Conservation (phyloP, 2,329 filamentous ascomycete genomes). For the Paecilomyces fulvus region DNA sequence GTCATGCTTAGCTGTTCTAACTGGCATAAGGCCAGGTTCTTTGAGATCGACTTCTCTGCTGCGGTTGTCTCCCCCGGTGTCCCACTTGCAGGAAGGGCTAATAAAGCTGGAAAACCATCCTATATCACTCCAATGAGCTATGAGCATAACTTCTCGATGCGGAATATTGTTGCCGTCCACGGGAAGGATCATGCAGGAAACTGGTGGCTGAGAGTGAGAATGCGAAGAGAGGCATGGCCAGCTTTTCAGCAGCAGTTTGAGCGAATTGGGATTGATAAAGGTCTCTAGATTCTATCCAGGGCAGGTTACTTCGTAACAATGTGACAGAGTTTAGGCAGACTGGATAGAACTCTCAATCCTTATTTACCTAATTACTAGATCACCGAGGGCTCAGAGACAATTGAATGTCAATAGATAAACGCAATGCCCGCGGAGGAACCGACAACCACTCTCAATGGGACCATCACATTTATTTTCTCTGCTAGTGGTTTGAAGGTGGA, state of each 20-base stretch:
- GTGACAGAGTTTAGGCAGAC: too few species aligned
- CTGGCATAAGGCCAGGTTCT: conserved; percentile 31
- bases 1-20: conserved; percentile 32
- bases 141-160: conserved; percentile 3
- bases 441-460: too few species aligned
- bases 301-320: too few species aligned
- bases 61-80: conserved; percentile 7
- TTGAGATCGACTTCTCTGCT: conserved; percentile 29
- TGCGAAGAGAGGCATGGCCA: conserved; percentile 14
- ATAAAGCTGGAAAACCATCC: conserved; percentile 4
- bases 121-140: conserved; percentile 1
- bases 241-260: conserved; percentile 9
- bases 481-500: too few species aligned
- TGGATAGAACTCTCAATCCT: too few species aligned
- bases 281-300: too few species aligned
- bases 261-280: too few species aligned
- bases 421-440: too few species aligned
- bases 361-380: too few species aligned
- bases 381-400: too few species aligned
- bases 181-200: conserved; percentile 25
- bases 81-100: not conserved
- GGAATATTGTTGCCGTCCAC: conserved; percentile 14
- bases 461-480: too few species aligned
- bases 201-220: conserved; percentile 19
- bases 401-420: too few species aligned